Base-by-base conservation (phyloP, 345 rosid genomes). In the Citrus hindsii region DNA sequence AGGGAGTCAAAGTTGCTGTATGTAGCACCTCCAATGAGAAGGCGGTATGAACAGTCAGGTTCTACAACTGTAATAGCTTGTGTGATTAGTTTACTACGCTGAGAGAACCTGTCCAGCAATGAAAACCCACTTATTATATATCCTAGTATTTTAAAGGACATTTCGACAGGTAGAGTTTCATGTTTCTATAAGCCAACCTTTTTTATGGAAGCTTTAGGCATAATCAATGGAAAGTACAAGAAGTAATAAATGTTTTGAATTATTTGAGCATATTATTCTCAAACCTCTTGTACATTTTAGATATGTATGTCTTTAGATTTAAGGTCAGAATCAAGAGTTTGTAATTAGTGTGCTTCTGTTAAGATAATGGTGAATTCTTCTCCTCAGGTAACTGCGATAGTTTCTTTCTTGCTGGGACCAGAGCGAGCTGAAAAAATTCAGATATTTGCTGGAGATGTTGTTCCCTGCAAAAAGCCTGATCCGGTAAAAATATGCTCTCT, bases 21-120 rank as follows among this genome's bases (percentile, higher is more conserved):
- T 93, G 98, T 86, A 93, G 98, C 79, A 93, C 98, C 72, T 95
- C 99, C 14, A 93, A 93, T 88, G 97, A 93, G 90, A 95, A 95
- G 94, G 98, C 97, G 94, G 98, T 95, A 91, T 86, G 97, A 88
- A 67, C 83, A 78, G 83, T 77, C 89, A 88, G 93, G 91, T 89
- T 86, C 88, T 84, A 76, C 85, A 61, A 76, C 87, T 87, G 70
- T 86, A 81, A 67, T 79, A 75, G n/a, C 74, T 55, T 38, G 69
- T 53, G 67, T 51, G 46, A 64, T 75, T 66, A 42, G 65, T 48
- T 76, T 53, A 78, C 21, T 13, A 19, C 28, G 24, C 48, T 77
- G 58, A 51, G 53, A 60, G 35, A 8, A 27, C 37, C 30, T 42
- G 33, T 12, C 10, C 28, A 48, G 82, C 53, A 24, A 19, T 24